Conservation (phyloP, 345 rosid species). For the Heritiera littoralis region DNA sequence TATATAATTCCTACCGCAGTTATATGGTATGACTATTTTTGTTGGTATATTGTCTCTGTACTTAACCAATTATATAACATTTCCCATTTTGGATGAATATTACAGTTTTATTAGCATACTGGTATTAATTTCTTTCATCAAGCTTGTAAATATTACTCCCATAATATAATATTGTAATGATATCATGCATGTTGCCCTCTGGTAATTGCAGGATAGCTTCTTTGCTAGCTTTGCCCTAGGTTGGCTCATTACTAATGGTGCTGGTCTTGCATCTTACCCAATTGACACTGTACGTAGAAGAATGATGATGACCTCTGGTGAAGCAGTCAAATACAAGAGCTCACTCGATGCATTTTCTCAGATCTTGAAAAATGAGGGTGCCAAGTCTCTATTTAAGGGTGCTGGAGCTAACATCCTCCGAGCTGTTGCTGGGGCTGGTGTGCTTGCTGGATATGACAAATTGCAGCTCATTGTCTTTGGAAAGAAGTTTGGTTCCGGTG, state of each 20-base stretch:
- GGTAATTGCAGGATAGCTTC: conserved; percentile 70
- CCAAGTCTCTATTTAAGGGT: conserved; percentile 85
- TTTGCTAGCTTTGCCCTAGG: conserved; percentile 85
- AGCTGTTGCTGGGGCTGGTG: conserved; percentile 92
- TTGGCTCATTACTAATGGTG: conserved; percentile 88
- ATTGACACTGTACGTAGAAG: conserved; percentile 92
- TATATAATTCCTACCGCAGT: neutral
- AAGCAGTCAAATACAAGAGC: conserved; percentile 85
- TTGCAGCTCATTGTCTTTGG: conserved; percentile 80
- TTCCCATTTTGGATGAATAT: neutral
- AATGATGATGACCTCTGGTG: conserved; percentile 98
- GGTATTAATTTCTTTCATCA: neutral
- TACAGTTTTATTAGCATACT: neutral
- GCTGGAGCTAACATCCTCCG: conserved; percentile 95
- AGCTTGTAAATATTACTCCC: neutral
- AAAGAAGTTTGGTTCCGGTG: conserved; percentile 83
- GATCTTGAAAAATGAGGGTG: conserved; percentile 77
- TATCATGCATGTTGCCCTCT: conserved; percentile 8
- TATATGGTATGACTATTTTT: neutral
- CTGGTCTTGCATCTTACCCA: conserved; percentile 86
- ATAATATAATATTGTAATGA: neutral
- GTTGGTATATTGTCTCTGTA: neutral
- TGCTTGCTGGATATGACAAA: conserved; percentile 86
- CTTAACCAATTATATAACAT: neutral
- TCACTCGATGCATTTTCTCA: conserved; percentile 71